Percentiles rank a stretch among this genome's conserved stretches.
Evolutionary conservation across 768 basidiomycete species (phyloP).

Genomic region (Coprinellus micaceus): DNA sequence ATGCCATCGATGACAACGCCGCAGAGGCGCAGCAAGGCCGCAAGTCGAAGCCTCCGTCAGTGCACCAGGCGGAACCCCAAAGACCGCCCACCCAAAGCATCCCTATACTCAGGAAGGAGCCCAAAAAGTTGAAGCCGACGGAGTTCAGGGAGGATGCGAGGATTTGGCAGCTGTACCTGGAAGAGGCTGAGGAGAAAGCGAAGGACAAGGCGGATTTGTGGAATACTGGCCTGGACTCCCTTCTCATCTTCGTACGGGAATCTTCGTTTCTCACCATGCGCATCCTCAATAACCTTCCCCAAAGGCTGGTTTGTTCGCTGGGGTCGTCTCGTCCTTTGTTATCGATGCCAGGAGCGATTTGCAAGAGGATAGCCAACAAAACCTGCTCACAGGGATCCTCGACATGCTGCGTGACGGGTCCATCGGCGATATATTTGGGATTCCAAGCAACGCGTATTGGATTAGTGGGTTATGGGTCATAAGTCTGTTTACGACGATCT

Average conservation of each 20-base stretch:
- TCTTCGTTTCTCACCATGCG: background rate
- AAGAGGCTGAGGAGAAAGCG: background rate
- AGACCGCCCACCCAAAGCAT: background rate
- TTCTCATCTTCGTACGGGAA: conserved; percentile 6
- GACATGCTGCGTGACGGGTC: background rate
- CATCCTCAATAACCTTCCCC: background rate
- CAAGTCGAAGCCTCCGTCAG: too few relatives aligned
- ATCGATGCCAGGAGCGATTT: conserved; percentile 16
- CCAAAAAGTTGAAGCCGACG: background rate
- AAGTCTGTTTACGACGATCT: conserved; percentile 22
- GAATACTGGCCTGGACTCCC: conserved; percentile 6
- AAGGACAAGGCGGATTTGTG: background rate
- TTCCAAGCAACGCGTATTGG: conserved; percentile 14
- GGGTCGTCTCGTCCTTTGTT: conserved; percentile 18
- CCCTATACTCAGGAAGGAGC: background rate
- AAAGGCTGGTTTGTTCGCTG: conserved; percentile 21
- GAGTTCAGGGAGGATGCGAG: background rate
- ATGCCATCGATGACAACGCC: background rate
- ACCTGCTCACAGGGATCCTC: conserved; percentile 10
- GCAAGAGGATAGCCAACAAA: conserved; percentile 13
- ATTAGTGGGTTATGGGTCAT: conserved; percentile 23
- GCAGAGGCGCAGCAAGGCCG: background rate
- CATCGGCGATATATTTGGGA: conserved; percentile 2
- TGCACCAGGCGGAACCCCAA: too few relatives aligned
- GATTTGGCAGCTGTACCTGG: conserved; percentile 2